A percentile compares a stretch with the other conserved stretches of the same genome.
These are phyloP conservation scores for Fusarium nisikadoi DNA, from an alignment of 2,329 filamentous ascomycete species.

Conservation along the genomic window DNA sequence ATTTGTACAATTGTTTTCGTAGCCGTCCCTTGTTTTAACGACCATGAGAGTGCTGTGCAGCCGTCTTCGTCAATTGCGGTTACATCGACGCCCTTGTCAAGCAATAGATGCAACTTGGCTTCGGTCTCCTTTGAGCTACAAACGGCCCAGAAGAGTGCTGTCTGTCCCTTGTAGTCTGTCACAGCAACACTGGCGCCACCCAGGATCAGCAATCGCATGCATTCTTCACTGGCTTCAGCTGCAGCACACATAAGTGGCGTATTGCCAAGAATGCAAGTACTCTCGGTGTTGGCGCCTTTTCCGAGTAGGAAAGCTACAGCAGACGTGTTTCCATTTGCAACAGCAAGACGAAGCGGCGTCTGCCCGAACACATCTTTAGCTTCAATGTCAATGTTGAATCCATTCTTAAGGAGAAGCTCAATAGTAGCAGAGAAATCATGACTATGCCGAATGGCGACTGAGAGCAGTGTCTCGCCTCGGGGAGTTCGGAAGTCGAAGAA, in stretches of 20 bases:
- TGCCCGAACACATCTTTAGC: rapidly evolving
- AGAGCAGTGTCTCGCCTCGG: rapidly evolving
- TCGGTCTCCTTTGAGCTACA: rapidly evolving
- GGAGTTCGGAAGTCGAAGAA: rapidly evolving
- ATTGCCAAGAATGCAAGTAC: rapidly evolving
- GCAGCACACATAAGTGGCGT: not conserved
- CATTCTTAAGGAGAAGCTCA: rapidly evolving
- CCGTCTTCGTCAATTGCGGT: rapidly evolving
- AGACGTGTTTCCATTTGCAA: rapidly evolving
- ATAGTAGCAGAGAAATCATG: rapidly evolving
- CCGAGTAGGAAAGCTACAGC: not conserved
- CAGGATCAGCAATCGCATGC: not conserved
- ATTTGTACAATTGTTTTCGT: rapidly evolving
- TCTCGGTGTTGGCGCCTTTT: rapidly evolving
- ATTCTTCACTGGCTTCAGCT: rapidly evolving
- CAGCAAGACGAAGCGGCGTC: rapidly evolving
- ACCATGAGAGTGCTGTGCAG: rapidly evolving
- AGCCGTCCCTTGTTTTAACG: rapidly evolving
- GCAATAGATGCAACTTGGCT: not conserved
- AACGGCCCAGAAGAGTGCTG: not conserved
- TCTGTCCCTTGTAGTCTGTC: rapidly evolving
- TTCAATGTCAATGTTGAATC: not conserved
- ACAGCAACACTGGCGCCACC: not conserved
- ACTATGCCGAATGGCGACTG: rapidly evolving
- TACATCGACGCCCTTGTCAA: not conserved